These are phyloP conservation scores for Suillus spraguei DNA, from an alignment of 768 basidiomycete genomes.

Conservation along the genomic window DNA sequence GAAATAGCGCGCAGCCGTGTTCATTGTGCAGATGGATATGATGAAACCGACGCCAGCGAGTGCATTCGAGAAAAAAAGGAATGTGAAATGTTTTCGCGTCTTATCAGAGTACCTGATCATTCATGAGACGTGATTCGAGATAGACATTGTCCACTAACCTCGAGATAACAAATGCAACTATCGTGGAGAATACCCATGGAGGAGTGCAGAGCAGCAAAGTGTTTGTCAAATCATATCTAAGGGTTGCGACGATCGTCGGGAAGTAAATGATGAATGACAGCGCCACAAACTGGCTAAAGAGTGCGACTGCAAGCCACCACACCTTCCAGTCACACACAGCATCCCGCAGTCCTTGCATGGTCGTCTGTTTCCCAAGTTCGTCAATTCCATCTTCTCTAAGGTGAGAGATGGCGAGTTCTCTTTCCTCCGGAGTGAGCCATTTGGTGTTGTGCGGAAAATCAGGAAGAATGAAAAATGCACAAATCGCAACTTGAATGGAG, in stretches of 20 bases:
- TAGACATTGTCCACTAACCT: slow-evolving; percentile 6
- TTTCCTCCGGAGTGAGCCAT: slow-evolving; percentile 33
- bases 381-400: slow-evolving; percentile 30
- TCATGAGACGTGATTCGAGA: slow-evolving; percentile 4
- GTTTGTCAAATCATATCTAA: slow-evolving; percentile 38
- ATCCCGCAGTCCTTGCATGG: slow-evolving; percentile 35
- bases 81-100: slow-evolving; percentile 65
- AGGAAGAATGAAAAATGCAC: slow-evolving; percentile 38
- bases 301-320: slow-evolving; percentile 36
- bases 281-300: slow-evolving; percentile 17
- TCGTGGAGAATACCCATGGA: slow-evolving; percentile 37
- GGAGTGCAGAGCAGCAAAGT: slow-evolving; percentile 44
- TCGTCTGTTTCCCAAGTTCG: slow-evolving; percentile 22
- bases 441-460: slow-evolving; percentile 38
- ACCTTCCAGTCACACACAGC: slow-evolving; percentile 45
- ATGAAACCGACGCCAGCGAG: slow-evolving; percentile 69
- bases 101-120: slow-evolving; percentile 63
- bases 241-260: slow-evolving; percentile 33
- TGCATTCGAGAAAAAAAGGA: slow-evolving; percentile 53
- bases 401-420: slow-evolving; percentile 32
- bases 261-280: slow-evolving; percentile 27
- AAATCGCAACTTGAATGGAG: slow-evolving; percentile 36
- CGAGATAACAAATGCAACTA: slow-evolving; percentile 31
- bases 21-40: slow-evolving; percentile 64
- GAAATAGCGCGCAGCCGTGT: slow-evolving; percentile 60